Base-by-base conservation (phyloP, 83 land plant genomes). In the Picea abies region DNA sequence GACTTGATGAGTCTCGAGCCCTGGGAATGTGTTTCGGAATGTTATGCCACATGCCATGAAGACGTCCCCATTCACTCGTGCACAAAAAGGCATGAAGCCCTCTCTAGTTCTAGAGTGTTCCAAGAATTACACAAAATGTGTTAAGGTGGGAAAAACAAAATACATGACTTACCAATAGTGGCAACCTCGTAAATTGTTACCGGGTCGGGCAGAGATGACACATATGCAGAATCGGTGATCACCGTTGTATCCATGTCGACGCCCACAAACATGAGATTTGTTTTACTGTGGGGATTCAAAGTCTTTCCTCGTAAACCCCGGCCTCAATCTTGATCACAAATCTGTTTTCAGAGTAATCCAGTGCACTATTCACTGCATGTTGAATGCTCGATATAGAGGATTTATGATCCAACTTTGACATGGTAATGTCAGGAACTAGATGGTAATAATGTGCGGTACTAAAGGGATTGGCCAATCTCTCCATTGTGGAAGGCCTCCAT, bases 111-210 rank as follows among this genome's bases (percentile, higher is more conserved):
- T 49, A 9, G 11, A 49, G 11, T 12, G 56, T 52, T 52, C 14
- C 56, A 11, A 52, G 12, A 52, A 52, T 3, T 12, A 85, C 79
- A 95, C 96, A 93, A 66, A 95, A 84, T 11, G 12, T 10, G 56
- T 52, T 52, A 9, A 47, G 52, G 52, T 49, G 52, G 52, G 56
- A 52, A 12, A 52, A 52, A 52, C 10, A 52, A 52, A 52, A 52
- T 52, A 52, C 9, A 20, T 20, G 16, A 5, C 35, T 70, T 70
- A 70, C 75, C 75, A 11, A 29, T 14, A 35, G 44, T 37, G 12
- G 75, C 39, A 15, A 29, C 26, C 20, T 70, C 75, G 19, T 70
- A 70, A 10, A 9, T 11, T 4, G 39, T 70, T 10, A 70, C 44
- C 32, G 17, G 16, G 16, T 4, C 47, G 47, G 19, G 76, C 39